Percentiles rank a stretch among this genome's conserved stretches.
These are phyloP conservation scores for Boletellus ananas DNA, from an alignment of 768 basidiomycete genomes.

Conservation along the genomic window DNA sequence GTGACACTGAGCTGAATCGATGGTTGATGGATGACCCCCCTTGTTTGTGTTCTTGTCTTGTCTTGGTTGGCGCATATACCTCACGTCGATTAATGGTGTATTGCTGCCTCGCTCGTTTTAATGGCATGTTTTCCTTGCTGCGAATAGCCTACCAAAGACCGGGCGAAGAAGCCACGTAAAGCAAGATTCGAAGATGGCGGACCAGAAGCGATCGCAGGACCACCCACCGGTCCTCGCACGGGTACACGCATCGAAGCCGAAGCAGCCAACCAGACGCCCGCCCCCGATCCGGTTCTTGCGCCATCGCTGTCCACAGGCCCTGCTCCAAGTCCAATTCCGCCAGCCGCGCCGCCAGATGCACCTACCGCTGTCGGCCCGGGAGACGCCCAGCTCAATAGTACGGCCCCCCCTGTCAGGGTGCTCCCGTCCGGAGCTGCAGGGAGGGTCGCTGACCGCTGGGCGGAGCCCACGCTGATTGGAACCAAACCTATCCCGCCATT, in stretches of 20 bases:
- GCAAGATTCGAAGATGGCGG: conserved; percentile 21
- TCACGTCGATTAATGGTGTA: conserved; percentile 32
- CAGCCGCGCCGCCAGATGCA: neutral
- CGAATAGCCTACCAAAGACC: conserved; percentile 67
- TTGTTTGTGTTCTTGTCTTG: conserved; percentile 6
- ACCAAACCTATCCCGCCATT: conserved; percentile 21
- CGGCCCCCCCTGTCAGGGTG: conserved; percentile 3
- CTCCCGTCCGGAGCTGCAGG: conserved; percentile 6
- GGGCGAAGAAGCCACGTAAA: conserved; percentile 67
- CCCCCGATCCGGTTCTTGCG: neutral
- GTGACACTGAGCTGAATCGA: conserved; percentile 47
- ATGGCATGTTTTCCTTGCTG: conserved; percentile 26
- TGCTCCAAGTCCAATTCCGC: conserved; percentile 1
- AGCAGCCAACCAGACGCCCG: neutral
- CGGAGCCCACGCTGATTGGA: conserved; percentile 31
- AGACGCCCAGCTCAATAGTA: neutral
- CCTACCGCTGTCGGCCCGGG: conserved; percentile 1
- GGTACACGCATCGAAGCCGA: neutral
- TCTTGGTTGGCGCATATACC: conserved; percentile 19
- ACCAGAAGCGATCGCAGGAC: neutral
- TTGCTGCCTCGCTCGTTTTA: conserved; percentile 23
- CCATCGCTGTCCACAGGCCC: neutral
- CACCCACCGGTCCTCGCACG: neutral
- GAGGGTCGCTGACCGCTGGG: conserved; percentile 31
- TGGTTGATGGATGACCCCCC: conserved; percentile 38